Evolutionary conservation across 805 yeast species (phyloP).

Genomic region (Wickerhamomyces bisporus): DNA sequence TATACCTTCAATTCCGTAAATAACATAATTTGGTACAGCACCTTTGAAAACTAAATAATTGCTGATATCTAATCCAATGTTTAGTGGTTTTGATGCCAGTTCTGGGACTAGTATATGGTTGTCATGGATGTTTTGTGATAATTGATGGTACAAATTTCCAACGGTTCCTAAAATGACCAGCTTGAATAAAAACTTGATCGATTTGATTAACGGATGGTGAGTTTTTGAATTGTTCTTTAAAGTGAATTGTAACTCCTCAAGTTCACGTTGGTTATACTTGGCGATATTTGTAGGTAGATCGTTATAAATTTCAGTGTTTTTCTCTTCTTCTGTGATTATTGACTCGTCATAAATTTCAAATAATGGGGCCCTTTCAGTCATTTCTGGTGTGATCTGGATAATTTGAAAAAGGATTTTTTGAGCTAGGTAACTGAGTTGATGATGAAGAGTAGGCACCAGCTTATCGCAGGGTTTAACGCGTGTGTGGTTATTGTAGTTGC

Average conservation of each 20-base stretch:
- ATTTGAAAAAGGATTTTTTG: background rate
- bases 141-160: slow-evolving; percentile 51
- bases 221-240: background rate
- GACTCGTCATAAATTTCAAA: slow-evolving; percentile 4
- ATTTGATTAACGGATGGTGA: background rate
- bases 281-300: slow-evolving; percentile 32
- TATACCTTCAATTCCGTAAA: slow-evolving; percentile 47
- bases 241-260: no score
- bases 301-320: slow-evolving; percentile 21
- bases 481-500: no score
- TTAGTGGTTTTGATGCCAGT: slow-evolving; percentile 37
- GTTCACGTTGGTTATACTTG: slow-evolving; percentile 7
- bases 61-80: slow-evolving; percentile 27
- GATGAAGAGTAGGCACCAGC: no score
- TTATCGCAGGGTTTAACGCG: no score
- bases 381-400: background rate
- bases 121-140: slow-evolving; percentile 47
- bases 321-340: background rate
- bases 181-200: slow-evolving; percentile 2
- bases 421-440: no score
- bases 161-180: slow-evolving; percentile 27
- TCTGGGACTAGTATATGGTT: slow-evolving; percentile 40
- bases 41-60: no score
- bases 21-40: slow-evolving; percentile 23
- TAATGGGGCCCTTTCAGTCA: slow-evolving; percentile 4